Conservation (phyloP, 1,284 basidiomycete species). For the Naganishia albida region DNA sequence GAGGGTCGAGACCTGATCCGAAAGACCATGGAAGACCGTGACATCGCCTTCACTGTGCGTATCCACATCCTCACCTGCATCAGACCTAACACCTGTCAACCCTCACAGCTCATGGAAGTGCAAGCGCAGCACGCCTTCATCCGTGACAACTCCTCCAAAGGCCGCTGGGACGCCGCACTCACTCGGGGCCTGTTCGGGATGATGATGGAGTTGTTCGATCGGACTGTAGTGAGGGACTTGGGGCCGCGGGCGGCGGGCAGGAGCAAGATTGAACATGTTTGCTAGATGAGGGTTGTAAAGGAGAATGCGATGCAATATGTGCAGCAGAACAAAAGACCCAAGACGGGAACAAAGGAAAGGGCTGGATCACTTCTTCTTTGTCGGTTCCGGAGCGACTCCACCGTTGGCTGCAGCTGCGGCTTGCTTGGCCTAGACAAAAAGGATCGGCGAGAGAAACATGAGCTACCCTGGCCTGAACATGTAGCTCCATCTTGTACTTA, state of each 20-base stretch:
- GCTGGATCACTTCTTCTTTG: constrained; percentile 17
- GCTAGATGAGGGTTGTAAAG: constrained; percentile 53
- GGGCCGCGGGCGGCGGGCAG: constrained; percentile 62
- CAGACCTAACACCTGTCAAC: constrained; percentile 15
- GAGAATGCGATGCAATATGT: constrained; percentile 4
- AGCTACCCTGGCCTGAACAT: no score
- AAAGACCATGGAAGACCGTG: constrained; percentile 73
- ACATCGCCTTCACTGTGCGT: constrained; percentile 67
- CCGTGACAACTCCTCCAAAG: constrained; percentile 84
- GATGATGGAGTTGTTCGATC: constrained; percentile 90
- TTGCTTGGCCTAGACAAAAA: constrained; percentile 30
- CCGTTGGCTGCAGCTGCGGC: constrained; percentile 30
- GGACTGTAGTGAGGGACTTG: constrained; percentile 77
- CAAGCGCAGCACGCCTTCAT: constrained; percentile 94
- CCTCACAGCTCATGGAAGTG: constrained; percentile 80
- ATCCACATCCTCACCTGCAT: constrained; percentile 21
- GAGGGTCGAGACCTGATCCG: constrained; percentile 79
- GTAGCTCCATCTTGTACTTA: constrained; percentile 6
- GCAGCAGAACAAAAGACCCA: background rate
- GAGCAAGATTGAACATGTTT: constrained; percentile 71
- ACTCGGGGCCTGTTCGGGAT: constrained; percentile 76
- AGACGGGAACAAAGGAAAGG: background rate
- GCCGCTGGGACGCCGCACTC: constrained; percentile 88
- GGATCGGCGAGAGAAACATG: background rate
- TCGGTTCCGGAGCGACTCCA: constrained; percentile 7